Conservation (phyloP, 768 basidiomycete genomes). For the Leccinum imitatum region DNA sequence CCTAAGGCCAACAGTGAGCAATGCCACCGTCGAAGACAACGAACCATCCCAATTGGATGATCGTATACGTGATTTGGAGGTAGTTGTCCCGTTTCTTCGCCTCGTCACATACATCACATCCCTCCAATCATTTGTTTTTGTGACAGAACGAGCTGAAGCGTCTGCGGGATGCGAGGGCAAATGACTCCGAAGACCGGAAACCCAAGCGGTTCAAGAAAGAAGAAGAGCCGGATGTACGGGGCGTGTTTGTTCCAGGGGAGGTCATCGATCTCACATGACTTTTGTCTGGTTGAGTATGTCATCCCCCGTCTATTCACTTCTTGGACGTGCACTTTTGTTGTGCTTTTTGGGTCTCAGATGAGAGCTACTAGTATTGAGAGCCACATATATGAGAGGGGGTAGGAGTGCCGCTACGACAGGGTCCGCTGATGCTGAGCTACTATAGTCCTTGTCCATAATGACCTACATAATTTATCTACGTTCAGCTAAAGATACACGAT, state of each 20-base stretch:
- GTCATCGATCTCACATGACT: slow-evolving; percentile 10
- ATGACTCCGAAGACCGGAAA: slow-evolving; percentile 6
- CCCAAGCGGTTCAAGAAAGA: slow-evolving; percentile 17
- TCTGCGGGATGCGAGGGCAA: slow-evolving; percentile 9
- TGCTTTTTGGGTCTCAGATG: no score
- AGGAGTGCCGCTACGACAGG: no score
- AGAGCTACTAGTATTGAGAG: no score
- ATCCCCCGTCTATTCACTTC: no score
- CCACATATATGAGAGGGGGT: no score
- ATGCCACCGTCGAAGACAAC: background rate
- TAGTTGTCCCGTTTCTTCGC: background rate
- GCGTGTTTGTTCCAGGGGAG: slow-evolving; percentile 4
- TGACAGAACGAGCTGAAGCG: slow-evolving; percentile 16
- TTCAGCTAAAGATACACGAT: no score
- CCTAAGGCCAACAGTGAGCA: no score
- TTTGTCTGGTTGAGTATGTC: no score
- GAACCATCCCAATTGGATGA: background rate
- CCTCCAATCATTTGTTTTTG: background rate
- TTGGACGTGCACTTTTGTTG: no score
- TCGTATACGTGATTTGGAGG: slow-evolving; percentile 10
- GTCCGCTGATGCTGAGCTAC: no score
- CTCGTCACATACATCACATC: background rate
- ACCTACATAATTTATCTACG: no score
- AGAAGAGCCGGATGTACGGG: slow-evolving; percentile 2
- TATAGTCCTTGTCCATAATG: no score